phyloP scores from a whole-genome alignment of 177 flowering plant genomes.

The Vitis hybrid region DNA sequence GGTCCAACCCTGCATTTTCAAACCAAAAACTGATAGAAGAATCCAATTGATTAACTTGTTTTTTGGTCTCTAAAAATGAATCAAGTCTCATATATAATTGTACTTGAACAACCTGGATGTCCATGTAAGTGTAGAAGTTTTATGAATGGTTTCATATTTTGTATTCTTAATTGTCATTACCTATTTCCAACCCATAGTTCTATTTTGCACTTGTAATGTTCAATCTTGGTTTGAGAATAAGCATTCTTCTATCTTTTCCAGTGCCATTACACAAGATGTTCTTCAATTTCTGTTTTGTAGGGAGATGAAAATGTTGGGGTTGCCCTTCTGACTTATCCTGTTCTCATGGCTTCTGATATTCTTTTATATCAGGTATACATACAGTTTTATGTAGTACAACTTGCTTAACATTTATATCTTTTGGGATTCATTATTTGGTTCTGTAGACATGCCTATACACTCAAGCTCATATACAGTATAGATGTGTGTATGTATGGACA shows the following conservation, averaged over 20 bases:
- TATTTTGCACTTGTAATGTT: not conserved
- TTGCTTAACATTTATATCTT: not conserved
- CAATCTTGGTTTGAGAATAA: no score
- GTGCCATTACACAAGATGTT: not conserved
- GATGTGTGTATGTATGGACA: not conserved
- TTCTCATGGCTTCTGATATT: slow-evolving; percentile 96
- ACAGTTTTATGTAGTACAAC: not conserved
- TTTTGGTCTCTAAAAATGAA: no score
- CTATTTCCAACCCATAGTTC: not conserved
- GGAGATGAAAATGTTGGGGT: slow-evolving; percentile 98
- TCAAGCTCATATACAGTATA: not conserved
- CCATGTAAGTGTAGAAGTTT: no score
- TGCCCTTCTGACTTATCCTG: slow-evolving; percentile 89
- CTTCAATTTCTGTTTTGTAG: slow-evolving; percentile 34
- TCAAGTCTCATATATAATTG: no score
- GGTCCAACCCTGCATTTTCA: no score
- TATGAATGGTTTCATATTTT: not conserved
- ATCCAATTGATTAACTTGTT: no score
- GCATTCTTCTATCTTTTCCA: no score
- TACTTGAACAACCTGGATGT: no score
- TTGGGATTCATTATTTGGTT: not conserved
- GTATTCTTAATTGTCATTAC: not conserved
- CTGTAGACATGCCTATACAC: not conserved
- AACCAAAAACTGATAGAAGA: no score
- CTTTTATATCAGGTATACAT: slow-evolving; percentile 82